Conservation (phyloP, 192 early-diverging fungal species). For the Oehlia diaphana region DNA sequence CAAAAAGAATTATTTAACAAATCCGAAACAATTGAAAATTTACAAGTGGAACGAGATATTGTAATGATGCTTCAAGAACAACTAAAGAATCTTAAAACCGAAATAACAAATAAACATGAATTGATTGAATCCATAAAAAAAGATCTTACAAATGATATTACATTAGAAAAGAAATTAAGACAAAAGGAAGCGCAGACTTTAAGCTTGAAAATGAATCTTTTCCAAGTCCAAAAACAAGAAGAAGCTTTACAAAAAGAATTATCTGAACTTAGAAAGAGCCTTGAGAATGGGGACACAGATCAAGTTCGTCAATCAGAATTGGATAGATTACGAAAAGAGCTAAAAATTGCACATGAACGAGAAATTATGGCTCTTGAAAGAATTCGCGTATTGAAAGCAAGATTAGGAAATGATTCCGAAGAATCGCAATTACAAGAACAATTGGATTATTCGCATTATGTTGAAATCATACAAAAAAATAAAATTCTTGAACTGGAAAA, state of each 20-base stretch:
- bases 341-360: neutral
- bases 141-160: neutral
- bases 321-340: neutral
- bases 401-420: neutral
- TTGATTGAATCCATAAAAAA: constrained; percentile 13
- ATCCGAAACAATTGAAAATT: neutral
- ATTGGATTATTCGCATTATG: neutral
- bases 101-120: constrained; percentile 12
- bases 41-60: constrained; percentile 13
- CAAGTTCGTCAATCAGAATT: constrained; percentile 6
- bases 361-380: neutral
- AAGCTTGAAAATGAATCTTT: neutral
- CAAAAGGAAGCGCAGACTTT: constrained; percentile 4
- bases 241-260: constrained; percentile 4
- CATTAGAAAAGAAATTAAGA: constrained; percentile 8
- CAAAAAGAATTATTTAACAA: neutral
- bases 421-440: neutral
- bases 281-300: neutral
- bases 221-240: neutral
- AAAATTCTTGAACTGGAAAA: neutral
- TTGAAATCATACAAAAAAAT: constrained; percentile 7
- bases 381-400: neutral
- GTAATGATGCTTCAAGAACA: neutral
- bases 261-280: neutral
- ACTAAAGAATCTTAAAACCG: neutral